Base-by-base conservation (phyloP, 495 filamentous ascomycete genomes). In the Lichenothelia convexa region DNA sequence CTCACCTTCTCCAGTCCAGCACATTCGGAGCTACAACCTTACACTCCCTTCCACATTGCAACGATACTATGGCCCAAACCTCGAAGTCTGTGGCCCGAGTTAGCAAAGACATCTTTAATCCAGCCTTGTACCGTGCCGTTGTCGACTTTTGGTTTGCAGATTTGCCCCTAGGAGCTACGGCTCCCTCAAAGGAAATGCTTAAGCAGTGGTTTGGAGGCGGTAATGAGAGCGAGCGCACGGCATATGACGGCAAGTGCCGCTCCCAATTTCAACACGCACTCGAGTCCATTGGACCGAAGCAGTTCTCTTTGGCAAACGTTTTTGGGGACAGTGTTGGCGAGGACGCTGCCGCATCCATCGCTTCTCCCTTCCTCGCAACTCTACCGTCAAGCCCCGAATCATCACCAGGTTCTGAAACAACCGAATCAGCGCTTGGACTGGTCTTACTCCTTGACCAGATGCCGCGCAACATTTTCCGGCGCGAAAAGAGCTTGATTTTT, bases 401-500 rank as follows among this genome's bases (percentile, higher is more conserved):
- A n/a, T n/a, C n/a, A n/a, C n/a, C 45, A 15, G 34, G 32, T 21
- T 36, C 39, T 15, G 32, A 32, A 12, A 30, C 42, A 32, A 38
- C n/a, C 4, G 39, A 49, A 12, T 56, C 49, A 2, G 48, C 60
- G 4, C 49, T 67, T 23, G 49, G 51, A 13, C 35, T 68, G 8
- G 13, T 63, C 6, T 13, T 68, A 18, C 53, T 68, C 19, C 53
- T 68, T 2, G 64, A 68, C 35, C 64, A 68, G 42, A 49, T 64
- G 30, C 48, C 63, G 1, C 59, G 64, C 13, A 67, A 67, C 39
- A 47, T 62, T 18, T 61, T 55, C 40, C 64, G 64, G 5, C 49
- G 47, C 0, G 35, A 50, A 7, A 46, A 51, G 21, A 47, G 41
- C 6, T 38, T 53, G 5, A 51, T 66, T 12, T 68, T 63, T 42